Evolutionary conservation across 2,329 filamentous ascomycete genomes (phyloP), one percentile per base, ranked within the genome.

Genomic region (Tolypocladium amazonense): DNA sequence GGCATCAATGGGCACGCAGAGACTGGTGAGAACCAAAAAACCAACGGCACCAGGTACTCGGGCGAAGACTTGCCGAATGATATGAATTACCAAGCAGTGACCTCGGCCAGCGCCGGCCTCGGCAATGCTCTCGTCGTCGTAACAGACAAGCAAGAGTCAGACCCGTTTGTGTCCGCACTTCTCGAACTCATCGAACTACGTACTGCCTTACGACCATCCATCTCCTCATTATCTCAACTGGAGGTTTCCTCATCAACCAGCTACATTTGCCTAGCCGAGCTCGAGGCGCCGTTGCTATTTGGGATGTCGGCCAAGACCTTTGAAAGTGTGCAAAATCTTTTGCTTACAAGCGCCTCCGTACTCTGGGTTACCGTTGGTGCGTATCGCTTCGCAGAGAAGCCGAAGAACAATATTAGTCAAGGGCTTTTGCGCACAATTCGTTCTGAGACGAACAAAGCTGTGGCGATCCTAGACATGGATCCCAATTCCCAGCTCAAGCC

Each of bases 391-490:
- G 71, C 72, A 5, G 61, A 68, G 14, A 72, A 69, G 61, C 77
- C 72, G 3, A 70, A 75, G 54, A 66, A 72, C 56, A 79, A 78
- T 65, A 76, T 81, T 70, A 69, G 79, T 0, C 72, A 74, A 11
- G 79, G 78, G 37, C 68, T 81, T 3, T 72, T 75, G 60, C 72
- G 79, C 38, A 76, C 74, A 1, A 70, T 80, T 27, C 76, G 78
- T 1, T 79, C 78, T 1, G 79, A 81, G 63, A 74, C 75, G 1
- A 71, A 72, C 30, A 74, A 78, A 56, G 71, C 71, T 15, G 76
- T 77, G 20, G 75, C 76, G 1, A 79, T 75, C 1, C 68, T 81
- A 0, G 78, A 81, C 56, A 67, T 81, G 1, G 76, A 80, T 39
- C 73, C 72, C 4, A 62, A 66, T 11, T 72, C 73, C 9, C 57